Conservation (phyloP, 2,329 filamentous ascomycete genomes). For the Penicillium verrucosum region DNA sequence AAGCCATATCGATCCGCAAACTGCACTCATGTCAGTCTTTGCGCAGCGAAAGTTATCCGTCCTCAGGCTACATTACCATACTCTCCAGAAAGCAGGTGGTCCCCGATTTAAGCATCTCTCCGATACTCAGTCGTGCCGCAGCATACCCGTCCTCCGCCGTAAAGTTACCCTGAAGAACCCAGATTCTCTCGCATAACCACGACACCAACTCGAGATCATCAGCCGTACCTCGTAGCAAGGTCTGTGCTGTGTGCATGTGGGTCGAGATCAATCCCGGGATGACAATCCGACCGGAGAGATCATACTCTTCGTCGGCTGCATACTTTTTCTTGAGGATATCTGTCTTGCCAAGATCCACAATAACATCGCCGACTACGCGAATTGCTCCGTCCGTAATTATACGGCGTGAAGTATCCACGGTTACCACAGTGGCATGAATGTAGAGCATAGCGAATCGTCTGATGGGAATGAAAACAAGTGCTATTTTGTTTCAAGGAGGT, state of each 20-base stretch:
- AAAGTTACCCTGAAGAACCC: slow-evolving; percentile 48
- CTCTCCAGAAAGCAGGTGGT: slow-evolving; percentile 54
- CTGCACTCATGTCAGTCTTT: slow-evolving; percentile 14
- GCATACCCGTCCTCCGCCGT: slow-evolving; percentile 49
- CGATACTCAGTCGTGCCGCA: slow-evolving; percentile 49
- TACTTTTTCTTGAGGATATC: slow-evolving; percentile 30
- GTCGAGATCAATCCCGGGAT: slow-evolving; percentile 52
- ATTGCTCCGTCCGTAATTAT: slow-evolving; percentile 50
- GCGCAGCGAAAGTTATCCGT: rapidly evolving
- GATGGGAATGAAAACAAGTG: not conserved
- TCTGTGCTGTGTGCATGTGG: slow-evolving; percentile 51
- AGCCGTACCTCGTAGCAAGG: slow-evolving; percentile 47
- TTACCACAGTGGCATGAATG: slow-evolving; percentile 52
- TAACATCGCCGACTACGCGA: slow-evolving; percentile 39
- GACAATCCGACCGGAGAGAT: slow-evolving; percentile 45
- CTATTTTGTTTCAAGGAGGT: not conserved
- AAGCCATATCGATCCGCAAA: slow-evolving; percentile 49
- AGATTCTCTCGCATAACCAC: slow-evolving; percentile 53
- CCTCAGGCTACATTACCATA: slow-evolving; percentile 36
- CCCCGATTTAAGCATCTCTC: slow-evolving; percentile 51
- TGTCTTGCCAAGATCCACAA: slow-evolving; percentile 46
- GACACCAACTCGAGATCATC: slow-evolving; percentile 51
- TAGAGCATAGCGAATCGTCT: slow-evolving; percentile 39
- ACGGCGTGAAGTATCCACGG: slow-evolving; percentile 46
- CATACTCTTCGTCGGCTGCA: slow-evolving; percentile 28